A percentile compares a stretch with the other conserved stretches of the same genome.
Conservation (phyloP, 805 yeast species). For the Myxozyma udenii region DNA sequence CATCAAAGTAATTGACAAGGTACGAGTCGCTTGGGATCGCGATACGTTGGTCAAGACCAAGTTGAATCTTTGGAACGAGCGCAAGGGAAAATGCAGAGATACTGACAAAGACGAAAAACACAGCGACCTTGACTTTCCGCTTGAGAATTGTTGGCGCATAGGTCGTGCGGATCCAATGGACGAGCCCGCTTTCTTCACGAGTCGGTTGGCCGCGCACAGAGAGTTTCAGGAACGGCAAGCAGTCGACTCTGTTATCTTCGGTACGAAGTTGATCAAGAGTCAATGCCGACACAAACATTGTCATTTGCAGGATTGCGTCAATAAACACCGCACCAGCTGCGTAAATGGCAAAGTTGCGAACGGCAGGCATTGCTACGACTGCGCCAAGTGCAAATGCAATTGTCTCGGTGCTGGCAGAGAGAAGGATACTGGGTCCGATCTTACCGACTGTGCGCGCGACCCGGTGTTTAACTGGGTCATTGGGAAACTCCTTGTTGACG, state of each 20-base stretch:
- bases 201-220: conserved; percentile 16
- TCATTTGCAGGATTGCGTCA: conserved; percentile 74
- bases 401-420: conserved; percentile 76
- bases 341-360: conserved; percentile 84
- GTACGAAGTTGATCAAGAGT: conserved; percentile 62
- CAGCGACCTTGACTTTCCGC: conserved; percentile 45
- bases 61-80: conserved; percentile 61
- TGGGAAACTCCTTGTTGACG: conserved; percentile 48
- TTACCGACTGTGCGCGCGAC: conserved; percentile 62
- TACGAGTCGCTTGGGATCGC: conserved; percentile 86
- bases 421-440: conserved; percentile 82
- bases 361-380: conserved; percentile 91
- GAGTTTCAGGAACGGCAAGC: conserved; percentile 53
- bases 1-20: conserved; percentile 73
- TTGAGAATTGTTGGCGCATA: conserved; percentile 63
- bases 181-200: conserved; percentile 30
- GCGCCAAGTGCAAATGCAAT: conserved; percentile 76
- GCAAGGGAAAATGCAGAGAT: conserved; percentile 70
- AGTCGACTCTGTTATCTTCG: conserved; percentile 59
- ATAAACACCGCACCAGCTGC: conserved; percentile 81
- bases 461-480: conserved; percentile 53
- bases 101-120: conserved; percentile 54
- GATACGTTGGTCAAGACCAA: conserved; percentile 85
- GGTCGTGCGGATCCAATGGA: conserved; percentile 45
- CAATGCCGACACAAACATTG: conserved; percentile 72